Evolutionary conservation across 441 rosid genomes (phyloP).

Genomic region (Brassica balearica): DNA sequence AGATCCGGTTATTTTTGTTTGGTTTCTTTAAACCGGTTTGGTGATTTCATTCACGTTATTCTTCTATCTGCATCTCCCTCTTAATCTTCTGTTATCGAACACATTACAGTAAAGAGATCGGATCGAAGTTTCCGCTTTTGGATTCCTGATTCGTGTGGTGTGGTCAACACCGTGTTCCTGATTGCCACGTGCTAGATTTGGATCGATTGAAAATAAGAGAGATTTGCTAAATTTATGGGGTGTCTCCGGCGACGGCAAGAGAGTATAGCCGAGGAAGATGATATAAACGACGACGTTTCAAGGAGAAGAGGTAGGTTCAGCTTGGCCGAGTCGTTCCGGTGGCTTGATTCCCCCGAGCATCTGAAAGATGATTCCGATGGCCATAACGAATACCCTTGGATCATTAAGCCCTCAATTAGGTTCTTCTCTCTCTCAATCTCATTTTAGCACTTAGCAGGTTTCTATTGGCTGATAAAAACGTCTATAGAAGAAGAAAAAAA

Average conservation of each 20-base stretch:
- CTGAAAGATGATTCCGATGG: constrained; percentile 51
- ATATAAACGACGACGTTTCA: constrained; percentile 50
- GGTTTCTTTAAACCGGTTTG: too few species aligned
- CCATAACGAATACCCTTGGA: constrained; percentile 42
- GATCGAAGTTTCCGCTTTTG: background rate
- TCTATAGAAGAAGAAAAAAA: background rate
- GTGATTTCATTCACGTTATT: too few species aligned
- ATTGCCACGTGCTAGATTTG: constrained; percentile 8
- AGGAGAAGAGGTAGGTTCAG: constrained; percentile 59
- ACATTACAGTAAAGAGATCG: background rate
- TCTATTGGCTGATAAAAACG: constrained; percentile 10
- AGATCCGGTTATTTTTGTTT: too few species aligned
- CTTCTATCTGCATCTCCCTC: too few species aligned
- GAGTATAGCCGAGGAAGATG: constrained; percentile 47
- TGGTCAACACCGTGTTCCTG: background rate
- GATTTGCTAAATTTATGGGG: constrained; percentile 20
- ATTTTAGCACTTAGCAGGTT: background rate
- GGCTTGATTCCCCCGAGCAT: constrained; percentile 44
- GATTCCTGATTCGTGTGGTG: background rate
- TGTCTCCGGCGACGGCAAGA: constrained; percentile 27
- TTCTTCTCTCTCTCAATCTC: constrained; percentile 23
- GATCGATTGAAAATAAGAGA: background rate
- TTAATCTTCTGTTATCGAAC: background rate
- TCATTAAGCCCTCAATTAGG: constrained; percentile 81
- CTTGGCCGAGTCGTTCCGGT: constrained; percentile 54